Evolutionary conservation across 306 rosid species (phyloP).

Genomic region (Cucurbita moschata): DNA sequence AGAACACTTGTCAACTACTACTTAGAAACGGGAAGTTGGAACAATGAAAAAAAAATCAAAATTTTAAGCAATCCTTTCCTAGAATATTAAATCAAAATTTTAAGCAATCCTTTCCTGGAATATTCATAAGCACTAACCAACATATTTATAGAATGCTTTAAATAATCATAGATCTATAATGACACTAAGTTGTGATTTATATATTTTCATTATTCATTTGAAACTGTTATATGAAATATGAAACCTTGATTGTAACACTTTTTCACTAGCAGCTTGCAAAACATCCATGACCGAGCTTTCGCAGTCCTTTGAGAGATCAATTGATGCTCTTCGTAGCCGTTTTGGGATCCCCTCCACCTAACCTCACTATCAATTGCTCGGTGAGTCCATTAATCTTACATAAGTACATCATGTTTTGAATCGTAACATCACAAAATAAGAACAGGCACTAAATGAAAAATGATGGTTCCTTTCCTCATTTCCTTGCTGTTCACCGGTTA

Average conservation of each 20-base stretch:
- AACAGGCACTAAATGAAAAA: not conserved
- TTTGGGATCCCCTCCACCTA: slow-evolving; percentile 36
- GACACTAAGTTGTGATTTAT: not conserved
- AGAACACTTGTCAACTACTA: not conserved
- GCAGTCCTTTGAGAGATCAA: slow-evolving; percentile 55
- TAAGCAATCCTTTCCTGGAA: not conserved
- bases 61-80: not conserved
- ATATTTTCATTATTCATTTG: not conserved
- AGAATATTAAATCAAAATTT: not conserved
- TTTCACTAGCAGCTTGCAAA: slow-evolving; percentile 49
- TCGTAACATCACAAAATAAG: not conserved
- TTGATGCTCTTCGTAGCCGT: slow-evolving; percentile 47
- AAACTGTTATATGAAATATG: not conserved
- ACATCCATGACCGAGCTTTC: slow-evolving; percentile 52
- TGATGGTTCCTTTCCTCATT: not conserved
- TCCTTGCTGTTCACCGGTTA: no score
- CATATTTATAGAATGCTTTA: not conserved
- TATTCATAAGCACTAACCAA: not conserved
- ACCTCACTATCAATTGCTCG: not conserved
- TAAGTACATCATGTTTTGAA: not conserved
- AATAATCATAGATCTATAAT: not conserved
- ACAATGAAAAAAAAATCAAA: not conserved
- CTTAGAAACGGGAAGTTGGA: not conserved
- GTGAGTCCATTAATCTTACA: not conserved
- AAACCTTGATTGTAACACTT: not conserved